Percentiles rank a stretch among this genome's conserved stretches.
Evolutionary conservation across 2,329 filamentous ascomycete genomes (phyloP).

Genomic region (Claviceps sp.): DNA sequence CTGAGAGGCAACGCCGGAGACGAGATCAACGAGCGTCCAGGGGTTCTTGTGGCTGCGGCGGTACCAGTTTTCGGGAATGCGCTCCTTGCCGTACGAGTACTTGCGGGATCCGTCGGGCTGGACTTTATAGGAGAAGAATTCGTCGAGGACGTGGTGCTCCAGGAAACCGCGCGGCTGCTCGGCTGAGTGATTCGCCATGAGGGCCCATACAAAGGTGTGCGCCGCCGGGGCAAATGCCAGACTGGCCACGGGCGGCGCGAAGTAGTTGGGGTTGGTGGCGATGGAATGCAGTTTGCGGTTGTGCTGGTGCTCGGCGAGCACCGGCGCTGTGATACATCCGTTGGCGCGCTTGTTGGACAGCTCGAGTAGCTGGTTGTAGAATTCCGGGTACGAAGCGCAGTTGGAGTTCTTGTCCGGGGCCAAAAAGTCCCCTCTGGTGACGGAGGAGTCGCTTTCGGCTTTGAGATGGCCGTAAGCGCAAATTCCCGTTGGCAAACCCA

Average conservation of each 20-base stretch:
- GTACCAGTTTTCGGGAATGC: slow-evolving; percentile 39
- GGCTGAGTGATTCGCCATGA: slow-evolving; percentile 29
- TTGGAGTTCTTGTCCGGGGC: slow-evolving; percentile 1
- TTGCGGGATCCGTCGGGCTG: slow-evolving; percentile 23
- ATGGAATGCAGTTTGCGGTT: slow-evolving; percentile 22
- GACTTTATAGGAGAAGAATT: slow-evolving; percentile 17
- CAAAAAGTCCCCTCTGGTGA: slow-evolving; percentile 2
- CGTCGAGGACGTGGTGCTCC: slow-evolving; percentile 4
- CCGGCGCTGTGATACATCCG: slow-evolving; percentile 9
- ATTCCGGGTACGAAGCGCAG: slow-evolving; percentile 1
- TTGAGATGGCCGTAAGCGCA: slow-evolving; percentile 3
- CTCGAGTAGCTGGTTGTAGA: slow-evolving; percentile 19
- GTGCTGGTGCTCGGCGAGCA: background rate
- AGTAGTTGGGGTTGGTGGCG: slow-evolving; percentile 37
- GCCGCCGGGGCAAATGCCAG: slow-evolving; percentile 32
- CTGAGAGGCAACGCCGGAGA: slow-evolving; percentile 22
- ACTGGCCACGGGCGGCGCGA: slow-evolving; percentile 36
- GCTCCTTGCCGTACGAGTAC: slow-evolving; percentile 32
- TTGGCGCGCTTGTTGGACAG: slow-evolving; percentile 28
- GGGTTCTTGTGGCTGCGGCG: slow-evolving; percentile 27
- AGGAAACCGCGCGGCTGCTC: slow-evolving; percentile 23
- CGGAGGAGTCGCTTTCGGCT: slow-evolving; percentile 12
- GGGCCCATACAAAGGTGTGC: slow-evolving; percentile 26
- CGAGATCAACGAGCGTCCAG: slow-evolving; percentile 23
- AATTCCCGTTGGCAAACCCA: slow-evolving; percentile 4